A percentile compares a stretch with the other conserved stretches of the same genome.
Evolutionary conservation across 345 rosid species (phyloP).

Genomic region (Litchi chinensis): DNA sequence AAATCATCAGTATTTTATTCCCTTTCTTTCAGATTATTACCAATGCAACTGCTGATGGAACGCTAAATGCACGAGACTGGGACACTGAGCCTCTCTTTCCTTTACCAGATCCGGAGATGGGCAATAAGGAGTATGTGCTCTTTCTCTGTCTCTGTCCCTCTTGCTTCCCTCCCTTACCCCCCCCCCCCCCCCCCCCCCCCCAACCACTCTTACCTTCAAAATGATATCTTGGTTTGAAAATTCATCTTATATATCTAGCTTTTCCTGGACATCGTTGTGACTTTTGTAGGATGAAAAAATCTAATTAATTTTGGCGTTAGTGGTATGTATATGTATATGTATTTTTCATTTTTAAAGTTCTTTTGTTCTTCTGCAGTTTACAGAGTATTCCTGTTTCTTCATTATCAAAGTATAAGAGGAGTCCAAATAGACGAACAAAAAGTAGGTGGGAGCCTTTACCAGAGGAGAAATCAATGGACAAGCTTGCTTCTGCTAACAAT

Average conservation of each 20-base stretch:
- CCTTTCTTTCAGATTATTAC: slow-evolving; percentile 59
- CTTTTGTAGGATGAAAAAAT: slow-evolving; percentile 4
- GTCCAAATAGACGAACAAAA: slow-evolving; percentile 76
- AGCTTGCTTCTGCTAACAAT: slow-evolving; percentile 40
- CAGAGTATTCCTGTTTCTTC: slow-evolving; percentile 41
- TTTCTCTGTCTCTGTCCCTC: slow-evolving; percentile 19
- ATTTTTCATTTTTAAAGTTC: not conserved
- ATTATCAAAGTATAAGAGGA: slow-evolving; percentile 49
- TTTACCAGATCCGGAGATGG: slow-evolving; percentile 44
- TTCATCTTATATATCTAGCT: not conserved
- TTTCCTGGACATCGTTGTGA: not conserved
- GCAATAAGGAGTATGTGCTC: slow-evolving; percentile 54
- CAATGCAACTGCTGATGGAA: slow-evolving; percentile 67
- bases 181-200: slow-evolving; percentile 5
- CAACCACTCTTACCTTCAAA: not conserved
- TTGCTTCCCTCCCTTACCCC: slow-evolving; percentile 1
- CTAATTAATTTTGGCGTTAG: not conserved
- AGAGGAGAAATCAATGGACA: slow-evolving; percentile 62
- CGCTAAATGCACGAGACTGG: slow-evolving; percentile 77
- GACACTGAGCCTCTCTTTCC: slow-evolving; percentile 81
- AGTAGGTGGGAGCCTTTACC: slow-evolving; percentile 98
- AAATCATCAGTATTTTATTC: slow-evolving; percentile 6
- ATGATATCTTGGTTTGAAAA: not conserved
- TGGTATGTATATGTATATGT: not conserved
- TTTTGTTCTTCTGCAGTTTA: slow-evolving; percentile 26